phyloP scores from a whole-genome alignment of 768 basidiomycete genomes.

The Austroboletus festivus region DNA sequence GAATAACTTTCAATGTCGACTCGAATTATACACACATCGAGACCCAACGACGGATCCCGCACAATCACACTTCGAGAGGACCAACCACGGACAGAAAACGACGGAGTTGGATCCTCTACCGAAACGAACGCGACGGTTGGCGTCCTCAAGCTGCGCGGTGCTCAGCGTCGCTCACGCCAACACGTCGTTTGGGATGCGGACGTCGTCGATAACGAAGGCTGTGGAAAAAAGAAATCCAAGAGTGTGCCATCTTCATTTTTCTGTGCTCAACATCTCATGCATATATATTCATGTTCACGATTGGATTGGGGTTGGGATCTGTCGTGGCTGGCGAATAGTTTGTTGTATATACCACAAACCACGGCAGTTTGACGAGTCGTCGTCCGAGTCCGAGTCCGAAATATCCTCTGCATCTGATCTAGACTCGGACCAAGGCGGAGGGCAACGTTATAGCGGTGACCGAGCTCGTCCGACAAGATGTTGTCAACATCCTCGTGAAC shows the following conservation, averaged over 20 bases:
- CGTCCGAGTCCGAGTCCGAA: slow-evolving; percentile 58
- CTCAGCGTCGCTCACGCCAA: slow-evolving; percentile 41
- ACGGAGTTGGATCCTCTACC: slow-evolving; percentile 15
- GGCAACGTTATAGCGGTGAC: slow-evolving; percentile 1
- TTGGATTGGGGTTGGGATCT: not conserved
- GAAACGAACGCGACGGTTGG: slow-evolving; percentile 36
- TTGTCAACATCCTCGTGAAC: slow-evolving; percentile 6
- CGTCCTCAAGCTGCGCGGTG: slow-evolving; percentile 60
- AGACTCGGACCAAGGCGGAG: slow-evolving; percentile 16
- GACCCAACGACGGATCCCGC: slow-evolving; percentile 51
- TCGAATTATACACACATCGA: slow-evolving; percentile 36
- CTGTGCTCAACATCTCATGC: not conserved
- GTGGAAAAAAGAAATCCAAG: slow-evolving; percentile 89
- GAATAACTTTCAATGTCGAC: too few relatives aligned
- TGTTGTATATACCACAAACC: slow-evolving; percentile 95
- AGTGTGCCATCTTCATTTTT: slow-evolving; percentile 52
- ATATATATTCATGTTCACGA: not conserved
- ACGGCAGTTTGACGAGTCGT: slow-evolving; percentile 77
- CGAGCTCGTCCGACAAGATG: slow-evolving; percentile 12
- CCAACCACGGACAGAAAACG: slow-evolving; percentile 33
- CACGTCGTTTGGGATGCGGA: slow-evolving; percentile 82
- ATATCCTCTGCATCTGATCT: slow-evolving; percentile 30
- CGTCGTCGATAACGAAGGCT: slow-evolving; percentile 87
- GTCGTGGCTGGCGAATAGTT: slow-evolving; percentile 44
- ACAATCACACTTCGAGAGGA: slow-evolving; percentile 46